These are phyloP conservation scores for Gliomastix tumulicola DNA, from an alignment of 2,329 filamentous ascomycete genomes.

Conservation along the genomic window DNA sequence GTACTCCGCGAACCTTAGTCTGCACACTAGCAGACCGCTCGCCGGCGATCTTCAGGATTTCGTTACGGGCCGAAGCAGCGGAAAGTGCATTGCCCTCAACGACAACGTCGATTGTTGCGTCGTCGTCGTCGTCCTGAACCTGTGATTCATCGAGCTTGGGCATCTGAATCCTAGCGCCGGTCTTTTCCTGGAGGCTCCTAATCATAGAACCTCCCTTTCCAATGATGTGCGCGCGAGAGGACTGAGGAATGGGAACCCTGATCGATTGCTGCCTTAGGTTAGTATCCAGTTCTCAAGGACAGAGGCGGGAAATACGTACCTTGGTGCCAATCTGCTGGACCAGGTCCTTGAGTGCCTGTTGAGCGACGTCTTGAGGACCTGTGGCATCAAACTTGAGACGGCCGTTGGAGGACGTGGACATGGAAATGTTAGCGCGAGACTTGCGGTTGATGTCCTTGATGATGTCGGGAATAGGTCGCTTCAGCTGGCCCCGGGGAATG, in stretches of 20 bases:
- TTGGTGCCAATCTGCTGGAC: slow-evolving; percentile 82
- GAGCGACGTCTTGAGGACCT: slow-evolving; percentile 75
- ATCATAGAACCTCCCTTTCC: slow-evolving; percentile 87
- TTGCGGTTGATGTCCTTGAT: slow-evolving; percentile 89
- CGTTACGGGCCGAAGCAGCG: slow-evolving; percentile 73
- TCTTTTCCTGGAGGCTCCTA: slow-evolving; percentile 81
- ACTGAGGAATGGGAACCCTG: slow-evolving; percentile 74
- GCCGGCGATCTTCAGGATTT: slow-evolving; percentile 81
- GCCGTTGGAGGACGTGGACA: slow-evolving; percentile 65
- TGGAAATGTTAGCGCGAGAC: slow-evolving; percentile 78
- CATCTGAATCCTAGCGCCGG: slow-evolving; percentile 84
- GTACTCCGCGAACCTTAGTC: slow-evolving; percentile 75
- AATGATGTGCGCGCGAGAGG: slow-evolving; percentile 83
- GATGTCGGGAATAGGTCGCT: slow-evolving; percentile 77
- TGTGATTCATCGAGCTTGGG: slow-evolving; percentile 68
- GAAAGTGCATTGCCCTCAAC: slow-evolving; percentile 90
- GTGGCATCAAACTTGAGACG: slow-evolving; percentile 76
- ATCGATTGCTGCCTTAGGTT: slow-evolving; percentile 37
- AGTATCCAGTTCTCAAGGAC: neutral
- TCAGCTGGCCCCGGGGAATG: slow-evolving; percentile 68
- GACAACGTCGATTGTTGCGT: slow-evolving; percentile 74
- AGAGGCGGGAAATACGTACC: slow-evolving; percentile 38
- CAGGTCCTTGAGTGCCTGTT: slow-evolving; percentile 83
- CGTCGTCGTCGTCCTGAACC: slow-evolving; percentile 59
- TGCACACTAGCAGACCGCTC: slow-evolving; percentile 79